phyloP scores from a whole-genome alignment of 805 yeast genomes.

The Wickerhamomyces alni region DNA sequence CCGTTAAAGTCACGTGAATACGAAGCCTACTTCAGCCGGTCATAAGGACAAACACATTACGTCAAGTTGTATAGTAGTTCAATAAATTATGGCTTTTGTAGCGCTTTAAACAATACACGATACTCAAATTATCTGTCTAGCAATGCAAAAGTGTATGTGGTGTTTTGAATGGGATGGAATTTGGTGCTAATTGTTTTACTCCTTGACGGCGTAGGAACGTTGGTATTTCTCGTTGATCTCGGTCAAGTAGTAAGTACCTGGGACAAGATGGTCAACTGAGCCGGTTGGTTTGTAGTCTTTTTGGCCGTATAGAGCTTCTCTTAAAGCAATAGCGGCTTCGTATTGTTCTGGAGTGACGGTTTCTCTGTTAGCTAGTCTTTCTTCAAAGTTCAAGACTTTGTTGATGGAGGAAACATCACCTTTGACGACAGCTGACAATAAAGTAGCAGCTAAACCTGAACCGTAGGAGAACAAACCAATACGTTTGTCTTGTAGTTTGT shows the following conservation, averaged over 20 bases:
- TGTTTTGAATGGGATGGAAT: background rate
- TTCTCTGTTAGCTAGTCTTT: conserved; percentile 60
- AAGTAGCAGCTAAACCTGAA: conserved; percentile 91
- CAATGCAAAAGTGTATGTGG: too few species aligned
- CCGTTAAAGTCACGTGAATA: background rate
- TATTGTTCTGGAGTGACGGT: conserved; percentile 72
- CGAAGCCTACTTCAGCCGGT: too few species aligned
- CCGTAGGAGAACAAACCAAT: conserved; percentile 95
- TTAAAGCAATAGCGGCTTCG: conserved; percentile 71
- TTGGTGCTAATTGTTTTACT: conserved; percentile 30
- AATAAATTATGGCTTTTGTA: too few species aligned
- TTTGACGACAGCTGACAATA: conserved; percentile 71
- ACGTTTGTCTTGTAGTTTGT: conserved; percentile 72
- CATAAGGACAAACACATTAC: background rate
- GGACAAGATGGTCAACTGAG: conserved; percentile 57
- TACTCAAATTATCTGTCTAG: too few species aligned
- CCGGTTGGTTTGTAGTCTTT: conserved; percentile 79
- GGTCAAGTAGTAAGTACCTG: conserved; percentile 80
- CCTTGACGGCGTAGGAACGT: conserved; percentile 71
- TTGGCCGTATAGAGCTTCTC: conserved; percentile 86
- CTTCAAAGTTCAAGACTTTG: conserved; percentile 58
- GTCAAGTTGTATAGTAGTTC: too few species aligned
- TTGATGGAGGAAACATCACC: conserved; percentile 75
- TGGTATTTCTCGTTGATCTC: conserved; percentile 84
- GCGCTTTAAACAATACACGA: too few species aligned